phyloP scores from a whole-genome alignment of 1,284 basidiomycete species.

The Trichosporon faecale region DNA sequence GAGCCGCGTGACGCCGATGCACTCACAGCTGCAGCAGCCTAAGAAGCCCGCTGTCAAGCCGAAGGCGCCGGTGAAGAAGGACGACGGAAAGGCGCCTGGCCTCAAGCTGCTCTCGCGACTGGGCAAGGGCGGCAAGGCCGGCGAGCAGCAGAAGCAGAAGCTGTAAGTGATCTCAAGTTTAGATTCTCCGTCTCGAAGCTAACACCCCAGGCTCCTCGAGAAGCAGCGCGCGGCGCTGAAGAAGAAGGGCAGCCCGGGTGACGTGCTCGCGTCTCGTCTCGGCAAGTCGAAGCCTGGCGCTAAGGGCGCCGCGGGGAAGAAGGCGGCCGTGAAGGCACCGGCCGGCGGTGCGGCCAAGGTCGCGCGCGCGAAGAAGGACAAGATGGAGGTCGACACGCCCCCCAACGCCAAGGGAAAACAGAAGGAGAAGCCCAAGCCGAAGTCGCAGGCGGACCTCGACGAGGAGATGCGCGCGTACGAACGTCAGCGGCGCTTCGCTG shows the following conservation, averaged over 20 bases:
- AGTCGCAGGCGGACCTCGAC: constrained; percentile 45
- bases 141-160: constrained; percentile 34
- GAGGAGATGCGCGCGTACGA: constrained; percentile 47
- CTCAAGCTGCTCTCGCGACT: constrained; percentile 37
- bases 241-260: constrained; percentile 27
- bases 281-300: constrained; percentile 19
- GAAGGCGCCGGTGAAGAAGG: constrained; percentile 34
- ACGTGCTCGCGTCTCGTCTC: constrained; percentile 38
- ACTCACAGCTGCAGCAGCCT: constrained; percentile 12
- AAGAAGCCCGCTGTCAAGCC: constrained; percentile 22
- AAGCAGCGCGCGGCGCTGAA: constrained; percentile 42
- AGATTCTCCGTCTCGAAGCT: neutral
- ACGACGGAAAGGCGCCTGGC: constrained; percentile 34
- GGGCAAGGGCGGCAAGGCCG: constrained; percentile 31
- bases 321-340: neutral
- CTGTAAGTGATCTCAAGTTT: constrained; percentile 28
- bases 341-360: constrained; percentile 31
- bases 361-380: constrained; percentile 34
- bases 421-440: constrained; percentile 30
- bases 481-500: constrained; percentile 39
- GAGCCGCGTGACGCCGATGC: constrained; percentile 14
- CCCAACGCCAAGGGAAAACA: constrained; percentile 19
- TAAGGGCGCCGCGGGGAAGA: constrained; percentile 14
- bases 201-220: constrained; percentile 35
- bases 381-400: constrained; percentile 39